Evolutionary conservation across 2,329 filamentous ascomycete species (phyloP), one percentile per base, ranked within the genome.

Genomic region (Alternaria incomplexa): DNA sequence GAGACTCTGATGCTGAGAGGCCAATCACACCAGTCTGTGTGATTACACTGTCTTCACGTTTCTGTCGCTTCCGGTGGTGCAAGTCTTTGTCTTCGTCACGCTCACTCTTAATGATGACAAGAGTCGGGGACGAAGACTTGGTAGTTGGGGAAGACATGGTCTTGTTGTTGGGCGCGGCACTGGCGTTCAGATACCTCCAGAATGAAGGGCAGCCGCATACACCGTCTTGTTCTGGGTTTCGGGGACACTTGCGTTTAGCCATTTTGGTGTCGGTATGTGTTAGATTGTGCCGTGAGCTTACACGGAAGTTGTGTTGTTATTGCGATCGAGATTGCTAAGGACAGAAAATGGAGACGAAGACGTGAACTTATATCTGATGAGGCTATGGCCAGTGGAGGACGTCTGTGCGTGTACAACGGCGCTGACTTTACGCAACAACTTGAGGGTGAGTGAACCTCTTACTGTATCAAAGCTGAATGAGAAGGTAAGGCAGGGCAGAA

Each of bases 161-260:
- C 5, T 36, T 17, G 40, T 12, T 45, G 22, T 40, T 56, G 40
- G 25, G 6, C 2, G 23, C 20, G 23, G 15, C 12, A 23, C 5
- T 20, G 17, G 22, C 15, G 30, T 25, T 57, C 6, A 8, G 32
- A 3, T 45, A 48, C 57, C 55, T 46, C 74, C 75, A 75, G 62
- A 74, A 72, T 9, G 63, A 45, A 6, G 64, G 66, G 43, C 74
- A 76, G 28, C 73, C 74, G 25, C 75, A 77, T 1, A 76, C 70
- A 17, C 69, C 68, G 8, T 67, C 66, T 54, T 69, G 64, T 8
- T n/a, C 52, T 9, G 53, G 22, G 28, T 65, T 65, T 46, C 63
- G 63, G 5, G 64, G 51, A 12, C 57, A 69, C 11, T 45, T 63
- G 25, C 53, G 40, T 11, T 54, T 40, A 25, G 22, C 47, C 48